phyloP scores from a whole-genome alignment of 1,284 basidiomycete species.

The Ganoderma boninense region DNA sequence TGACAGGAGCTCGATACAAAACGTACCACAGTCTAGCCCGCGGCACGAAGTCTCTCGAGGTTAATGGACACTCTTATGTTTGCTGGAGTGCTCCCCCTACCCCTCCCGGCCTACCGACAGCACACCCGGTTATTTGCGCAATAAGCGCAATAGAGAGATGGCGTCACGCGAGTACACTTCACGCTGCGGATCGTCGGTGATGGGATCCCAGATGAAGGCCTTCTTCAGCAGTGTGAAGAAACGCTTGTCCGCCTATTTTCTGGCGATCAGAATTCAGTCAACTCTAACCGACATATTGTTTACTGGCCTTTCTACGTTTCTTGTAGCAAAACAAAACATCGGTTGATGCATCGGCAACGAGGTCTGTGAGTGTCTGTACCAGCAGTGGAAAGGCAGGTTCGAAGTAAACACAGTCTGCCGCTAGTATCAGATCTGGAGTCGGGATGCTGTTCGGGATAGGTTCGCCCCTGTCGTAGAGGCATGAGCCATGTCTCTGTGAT shows the following conservation, averaged over 20 bases:
- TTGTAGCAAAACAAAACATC: slow-evolving; percentile 93
- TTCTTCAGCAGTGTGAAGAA: slow-evolving; percentile 89
- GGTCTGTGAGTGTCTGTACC: slow-evolving; percentile 79
- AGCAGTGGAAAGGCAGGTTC: slow-evolving; percentile 94
- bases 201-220: slow-evolving; percentile 82
- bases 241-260: slow-evolving; percentile 84
- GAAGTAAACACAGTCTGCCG: slow-evolving; percentile 95
- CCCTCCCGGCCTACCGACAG: not conserved
- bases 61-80: not conserved
- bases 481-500: slow-evolving; percentile 32
- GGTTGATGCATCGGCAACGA: slow-evolving; percentile 59
- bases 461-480: slow-evolving; percentile 57
- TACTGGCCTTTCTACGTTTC: slow-evolving; percentile 85
- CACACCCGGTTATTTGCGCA: slow-evolving; percentile 28
- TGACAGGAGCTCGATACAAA: not conserved
- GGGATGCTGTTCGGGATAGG: slow-evolving; percentile 52
- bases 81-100: not conserved
- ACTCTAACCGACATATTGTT: not conserved
- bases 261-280: not conserved
- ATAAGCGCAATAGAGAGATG: slow-evolving; percentile 48
- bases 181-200: slow-evolving; percentile 51
- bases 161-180: slow-evolving; percentile 49
- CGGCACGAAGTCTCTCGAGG: not conserved
- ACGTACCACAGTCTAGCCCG: not conserved
- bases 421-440: slow-evolving; percentile 76